Base-by-base conservation (phyloP, 2,329 filamentous ascomycete species). In the Penicillium sp. region DNA sequence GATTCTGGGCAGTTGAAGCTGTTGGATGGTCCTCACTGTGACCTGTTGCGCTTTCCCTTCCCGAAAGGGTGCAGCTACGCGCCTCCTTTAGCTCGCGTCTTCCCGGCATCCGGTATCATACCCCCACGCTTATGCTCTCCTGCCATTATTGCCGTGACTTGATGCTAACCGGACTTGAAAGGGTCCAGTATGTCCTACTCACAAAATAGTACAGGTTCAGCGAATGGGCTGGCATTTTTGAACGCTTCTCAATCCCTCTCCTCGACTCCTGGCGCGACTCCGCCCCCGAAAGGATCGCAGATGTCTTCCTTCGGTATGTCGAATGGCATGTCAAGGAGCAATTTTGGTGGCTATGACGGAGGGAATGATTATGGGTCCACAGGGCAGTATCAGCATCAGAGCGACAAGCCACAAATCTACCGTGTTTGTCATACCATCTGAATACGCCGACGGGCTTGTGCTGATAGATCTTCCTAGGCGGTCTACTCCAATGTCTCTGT, bases 401-500 rank as follows among this genome's bases (percentile, higher is more conserved):
- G 33, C 12, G 67, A 72, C 38, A 68, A 66, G 40, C 74, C 73
- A 42, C 74, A 76, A 53, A 77, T 78, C 47, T 78, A 78, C 55
- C 74, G 72, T 44, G 74, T 76, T 58, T 37, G 64, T 63, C n/a
- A 20, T 43, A 33, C 52, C 46, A 43, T 32, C 48, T 32, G 20
- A 40, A 35, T 32, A 18, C 39, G 20, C 13, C 35, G 32, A 12
- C 27, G 35, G 18, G 12, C 42, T 46, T 13, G 28, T 33, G 46
- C 58, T 64, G 42, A 64, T 47, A 31, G 31, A 9, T 49, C 23
- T 9, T 46, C 45, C 54, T 50, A 82, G 83, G 92, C 92, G 53
- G 88, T 95, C 35, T 97, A 97, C 70, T 97, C 92, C 6, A 90
- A 91, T 59, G 89, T 97, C 40, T 86, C 92, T 53, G 93, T 98